Percentiles rank a stretch among this genome's conserved stretches.
Evolutionary conservation across 2,329 filamentous ascomycete genomes (phyloP).

Genomic region (Claviceps sp.): DNA sequence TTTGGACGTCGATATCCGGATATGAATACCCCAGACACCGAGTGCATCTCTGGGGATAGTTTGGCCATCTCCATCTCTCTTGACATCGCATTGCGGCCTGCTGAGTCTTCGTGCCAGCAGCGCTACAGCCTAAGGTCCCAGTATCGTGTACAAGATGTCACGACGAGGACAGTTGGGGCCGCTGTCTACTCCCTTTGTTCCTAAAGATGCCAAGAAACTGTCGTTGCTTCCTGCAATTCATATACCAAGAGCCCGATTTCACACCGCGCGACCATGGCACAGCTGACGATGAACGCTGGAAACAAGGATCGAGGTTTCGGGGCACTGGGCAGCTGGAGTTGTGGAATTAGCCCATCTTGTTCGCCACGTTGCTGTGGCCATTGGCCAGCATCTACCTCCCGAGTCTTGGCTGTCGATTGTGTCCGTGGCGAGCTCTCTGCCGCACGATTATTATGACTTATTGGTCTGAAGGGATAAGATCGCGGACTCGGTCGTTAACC

Average conservation of each 20-base stretch:
- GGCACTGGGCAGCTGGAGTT: background rate
- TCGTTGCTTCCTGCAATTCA: slow-evolving; percentile 46
- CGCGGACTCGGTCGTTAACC: background rate
- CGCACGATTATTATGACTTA: background rate
- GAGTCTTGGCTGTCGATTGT: background rate
- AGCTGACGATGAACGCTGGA: slow-evolving; percentile 51
- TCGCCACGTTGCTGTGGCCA: background rate
- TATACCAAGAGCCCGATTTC: slow-evolving; percentile 69
- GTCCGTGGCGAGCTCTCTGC: no score
- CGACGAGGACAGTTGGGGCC: slow-evolving; percentile 34
- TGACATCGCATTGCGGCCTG: slow-evolving; percentile 9
- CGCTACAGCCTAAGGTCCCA: slow-evolving; percentile 35
- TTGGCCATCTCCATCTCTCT: background rate
- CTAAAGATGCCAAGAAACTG: slow-evolving; percentile 19
- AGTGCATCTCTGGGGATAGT: slow-evolving; percentile 2
- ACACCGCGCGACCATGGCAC: slow-evolving; percentile 63
- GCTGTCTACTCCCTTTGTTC: background rate
- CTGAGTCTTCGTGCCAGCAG: slow-evolving; percentile 30
- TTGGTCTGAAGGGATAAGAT: background rate
- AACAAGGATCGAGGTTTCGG: slow-evolving; percentile 49
- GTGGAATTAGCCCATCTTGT: slow-evolving; percentile 1
- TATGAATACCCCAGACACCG: background rate
- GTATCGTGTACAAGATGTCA: slow-evolving; percentile 36
- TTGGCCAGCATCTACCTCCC: background rate
- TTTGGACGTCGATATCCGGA: background rate